phyloP scores from a whole-genome alignment of 805 yeast species.

The baker's yeast (Saccharomyces cerevisiae) region DNA sequence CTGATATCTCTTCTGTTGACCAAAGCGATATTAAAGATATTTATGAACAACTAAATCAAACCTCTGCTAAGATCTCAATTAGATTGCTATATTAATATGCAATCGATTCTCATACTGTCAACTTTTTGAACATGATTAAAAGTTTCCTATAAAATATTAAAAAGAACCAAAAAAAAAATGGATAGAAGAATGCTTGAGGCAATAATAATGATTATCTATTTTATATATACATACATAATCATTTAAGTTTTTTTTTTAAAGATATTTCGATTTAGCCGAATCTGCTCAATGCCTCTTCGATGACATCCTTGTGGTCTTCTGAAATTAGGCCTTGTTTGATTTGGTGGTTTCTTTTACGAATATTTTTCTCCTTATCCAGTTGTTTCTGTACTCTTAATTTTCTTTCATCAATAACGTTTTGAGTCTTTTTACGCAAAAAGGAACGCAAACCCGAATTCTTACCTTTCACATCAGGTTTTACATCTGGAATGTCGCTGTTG shows the following conservation, averaged over 20 bases:
- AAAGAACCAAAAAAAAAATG: not conserved
- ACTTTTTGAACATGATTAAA: not conserved
- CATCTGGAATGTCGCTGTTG: constrained; percentile 43
- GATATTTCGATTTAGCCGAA: constrained; percentile 13
- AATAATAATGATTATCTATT: not conserved
- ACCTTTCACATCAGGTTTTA: constrained; percentile 63
- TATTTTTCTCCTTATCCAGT: constrained; percentile 62
- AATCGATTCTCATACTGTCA: not conserved
- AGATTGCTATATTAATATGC: constrained; percentile 63
- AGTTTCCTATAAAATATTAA: not conserved
- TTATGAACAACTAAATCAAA: constrained; percentile 76
- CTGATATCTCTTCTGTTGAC: constrained; percentile 85
- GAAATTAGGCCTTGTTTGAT: constrained; percentile 43
- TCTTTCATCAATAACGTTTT: constrained; percentile 81
- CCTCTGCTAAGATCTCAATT: constrained; percentile 85
- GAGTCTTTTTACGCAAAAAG: constrained; percentile 72
- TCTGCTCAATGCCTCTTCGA: constrained; percentile 36
- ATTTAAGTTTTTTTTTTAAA: not conserved
- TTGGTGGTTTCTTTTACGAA: constrained; percentile 46
- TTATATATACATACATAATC: not conserved
- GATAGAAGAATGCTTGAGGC: not conserved
- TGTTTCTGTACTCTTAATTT: constrained; percentile 68
- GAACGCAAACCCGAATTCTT: constrained; percentile 79
- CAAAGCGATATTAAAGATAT: constrained; percentile 74
- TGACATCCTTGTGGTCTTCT: constrained; percentile 39